Percentiles rank a stretch among this genome's conserved stretches.
phyloP scores from a whole-genome alignment of 23 red algal genomes.

The Gracilariopsis chorda region DNA sequence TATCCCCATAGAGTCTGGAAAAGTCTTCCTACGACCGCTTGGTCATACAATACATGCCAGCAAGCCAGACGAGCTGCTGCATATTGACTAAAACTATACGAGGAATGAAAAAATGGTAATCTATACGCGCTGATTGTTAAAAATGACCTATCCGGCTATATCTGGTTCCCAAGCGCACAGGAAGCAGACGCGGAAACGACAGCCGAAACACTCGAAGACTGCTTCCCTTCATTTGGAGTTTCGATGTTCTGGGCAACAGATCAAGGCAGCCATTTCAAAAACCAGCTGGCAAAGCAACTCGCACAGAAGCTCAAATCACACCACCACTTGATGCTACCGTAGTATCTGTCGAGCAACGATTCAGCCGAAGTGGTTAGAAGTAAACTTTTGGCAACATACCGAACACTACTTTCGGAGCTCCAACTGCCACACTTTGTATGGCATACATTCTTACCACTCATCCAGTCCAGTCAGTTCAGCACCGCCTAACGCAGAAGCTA shows the following conservation, averaged over 20 bases:
- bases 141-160: background rate
- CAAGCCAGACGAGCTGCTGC: background rate
- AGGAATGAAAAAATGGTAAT: background rate
- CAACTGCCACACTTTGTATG: background rate
- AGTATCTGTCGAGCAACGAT: background rate
- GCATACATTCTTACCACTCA: background rate
- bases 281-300: background rate
- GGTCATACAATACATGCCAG: background rate
- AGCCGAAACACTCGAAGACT: background rate
- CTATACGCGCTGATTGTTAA: background rate
- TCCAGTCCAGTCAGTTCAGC: background rate
- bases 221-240: conserved; percentile 2
- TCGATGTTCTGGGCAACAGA: background rate
- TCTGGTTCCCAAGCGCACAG: background rate
- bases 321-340: conserved; percentile 7
- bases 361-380: background rate
- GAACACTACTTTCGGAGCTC: background rate
- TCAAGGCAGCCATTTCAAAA: background rate
- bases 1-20: background rate
- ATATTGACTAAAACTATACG: background rate
- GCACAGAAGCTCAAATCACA: background rate
- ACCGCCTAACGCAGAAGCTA: background rate
- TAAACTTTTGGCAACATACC: background rate
- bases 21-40: background rate
- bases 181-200: background rate